Evolutionary conservation across 306 rosid species (phyloP), one percentile per base, ranked within the genome.

Genomic region (Spatholobus suberectus): DNA sequence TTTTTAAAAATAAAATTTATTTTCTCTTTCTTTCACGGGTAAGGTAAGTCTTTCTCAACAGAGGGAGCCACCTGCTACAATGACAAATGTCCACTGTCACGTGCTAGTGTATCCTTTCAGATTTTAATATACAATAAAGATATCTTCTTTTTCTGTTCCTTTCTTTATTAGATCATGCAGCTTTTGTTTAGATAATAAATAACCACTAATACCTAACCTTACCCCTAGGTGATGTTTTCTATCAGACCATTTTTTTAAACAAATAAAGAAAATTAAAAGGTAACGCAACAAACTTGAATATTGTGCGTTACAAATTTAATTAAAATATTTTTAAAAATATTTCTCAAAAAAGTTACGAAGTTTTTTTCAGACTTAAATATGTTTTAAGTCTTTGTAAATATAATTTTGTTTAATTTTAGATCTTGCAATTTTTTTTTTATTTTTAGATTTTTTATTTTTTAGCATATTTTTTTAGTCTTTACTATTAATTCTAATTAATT

Each of bases 1-100:
- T 17, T 5, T 15, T 12, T 41, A 57, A 24, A 59, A 62, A 59
- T 46, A 47, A 47, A 62, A n/a, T 17, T 7, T 23, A 1, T 0
- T 15, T 74, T 49, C 5, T 27, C 7, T 44, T 20, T 23, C 12
- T 80, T 80, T 75, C 88, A 81, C 82, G 77, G 23, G 84, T 49
- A 15, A 66, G 76, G 81, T 3, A 82, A 79, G 80, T 35, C 5
- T 46, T 87, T 65, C 59, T 82, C 37, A 71, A 24, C 27, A 40
- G 27, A 55, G 47, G 55, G 69, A 62, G 15, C 21, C 47, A 70
- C 57, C 84, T 74, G 80, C 79, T 61, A 78, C 82, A 74, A 54
- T 44, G 71, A 75, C 82, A 17, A 63, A 76, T 43, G 46, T 27
- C 41, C 70, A 37, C 7, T 66, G 70, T 59, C 91, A 80, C 81